Evolutionary conservation across 2,329 filamentous ascomycete species (phyloP), one percentile per base, ranked within the genome.

Genomic region (Ascochyta fabae): DNA sequence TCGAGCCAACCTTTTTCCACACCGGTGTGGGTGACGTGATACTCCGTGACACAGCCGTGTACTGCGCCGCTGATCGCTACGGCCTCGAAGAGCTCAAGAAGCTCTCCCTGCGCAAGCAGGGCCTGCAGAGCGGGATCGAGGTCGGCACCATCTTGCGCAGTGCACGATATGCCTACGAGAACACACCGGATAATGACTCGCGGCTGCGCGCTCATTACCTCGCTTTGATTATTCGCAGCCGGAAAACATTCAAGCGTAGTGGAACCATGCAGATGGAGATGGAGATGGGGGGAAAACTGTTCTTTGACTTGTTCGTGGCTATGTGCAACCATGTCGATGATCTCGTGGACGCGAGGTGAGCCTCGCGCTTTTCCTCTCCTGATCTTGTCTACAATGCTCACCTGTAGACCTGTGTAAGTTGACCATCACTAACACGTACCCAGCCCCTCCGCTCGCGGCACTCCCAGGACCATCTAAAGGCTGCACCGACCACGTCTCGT

Each of bases 251-350:
- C 80, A 97, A 96, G 88, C 88, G 90, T 80, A 96, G 92, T 82
- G 93, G 93, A 80, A 97, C 93, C 79, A 96, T 97, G 92, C 93
- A 97, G 85, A 89, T 90, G 82, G 93, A 97, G 83, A 97, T 98
- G 93, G 91, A 96, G 83, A 87, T 87, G 78, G 92, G 93, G 77
- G 92, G 84, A 80, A 93, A 93, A 84, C 84, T 97, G 81, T 97
- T 95, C 85, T 98, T 98, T 81, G 93, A 97, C 84, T 83, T 98
- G 79, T 98, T 97, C 78, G 93, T 97, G 75, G 93, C 93, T 72
- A 91, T 97, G 89, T 96, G 92, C 84, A 97, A 96, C 81, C 93
- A 96, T 82, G 89, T 97, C 74, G 93, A 97, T 85, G 93, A 97
- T 79, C 87, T 97, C 80, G 89, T 91, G 80, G 92, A 95, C 76